Percentiles rank a stretch among this genome's conserved stretches.
phyloP scores from a whole-genome alignment of 2,329 filamentous ascomycete genomes.

The Conoideocrella luteorostrata region DNA sequence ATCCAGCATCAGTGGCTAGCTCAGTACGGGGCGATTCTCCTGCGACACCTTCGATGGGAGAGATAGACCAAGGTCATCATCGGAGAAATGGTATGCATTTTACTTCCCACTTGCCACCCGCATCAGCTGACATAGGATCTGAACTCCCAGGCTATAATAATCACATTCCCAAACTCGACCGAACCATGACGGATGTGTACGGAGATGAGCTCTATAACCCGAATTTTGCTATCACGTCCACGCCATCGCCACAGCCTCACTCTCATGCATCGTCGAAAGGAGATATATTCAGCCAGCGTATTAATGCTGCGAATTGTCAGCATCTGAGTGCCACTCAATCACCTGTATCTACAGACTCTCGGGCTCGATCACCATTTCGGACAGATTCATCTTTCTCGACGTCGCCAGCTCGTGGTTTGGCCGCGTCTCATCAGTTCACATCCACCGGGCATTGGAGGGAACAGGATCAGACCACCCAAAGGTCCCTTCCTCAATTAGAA shows the following conservation, averaged over 20 bases:
- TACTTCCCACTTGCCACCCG: not conserved
- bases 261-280: conserved; percentile 42
- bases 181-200: conserved; percentile 81
- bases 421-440: conserved; percentile 28
- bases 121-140: conserved; percentile 36
- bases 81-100: conserved; percentile 47
- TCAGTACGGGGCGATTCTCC: conserved; percentile 54
- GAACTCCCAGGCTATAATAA: conserved; percentile 34
- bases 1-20: conserved; percentile 51
- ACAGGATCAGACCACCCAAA: conserved; percentile 41
- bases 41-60: conserved; percentile 46
- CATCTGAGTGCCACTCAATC: conserved; percentile 56
- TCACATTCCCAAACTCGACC: conserved; percentile 67
- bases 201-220: conserved; percentile 80
- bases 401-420: conserved; percentile 26
- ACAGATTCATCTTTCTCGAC: conserved; percentile 57
- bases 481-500: conserved; percentile 31
- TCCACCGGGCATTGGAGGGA: conserved; percentile 56
- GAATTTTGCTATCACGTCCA: conserved; percentile 52
- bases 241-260: conserved; percentile 42
- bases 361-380: conserved; percentile 77
- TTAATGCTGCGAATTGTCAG: conserved; percentile 73
- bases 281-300: conserved; percentile 64
- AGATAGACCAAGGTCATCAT: conserved; percentile 42
- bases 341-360: conserved; percentile 39